These are phyloP conservation scores for Chlorociboria aeruginascens DNA, from an alignment of 495 filamentous ascomycete genomes.

Conservation along the genomic window DNA sequence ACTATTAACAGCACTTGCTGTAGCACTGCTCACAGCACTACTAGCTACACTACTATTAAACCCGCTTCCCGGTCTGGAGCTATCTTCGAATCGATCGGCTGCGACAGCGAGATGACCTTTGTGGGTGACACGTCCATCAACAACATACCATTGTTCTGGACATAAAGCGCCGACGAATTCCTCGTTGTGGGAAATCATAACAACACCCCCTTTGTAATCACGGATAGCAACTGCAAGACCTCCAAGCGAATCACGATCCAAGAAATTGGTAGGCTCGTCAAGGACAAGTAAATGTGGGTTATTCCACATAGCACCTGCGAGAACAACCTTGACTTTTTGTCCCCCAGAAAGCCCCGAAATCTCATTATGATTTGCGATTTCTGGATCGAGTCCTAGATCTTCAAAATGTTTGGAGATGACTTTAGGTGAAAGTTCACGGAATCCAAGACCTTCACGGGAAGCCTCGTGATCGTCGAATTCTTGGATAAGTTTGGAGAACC, in stretches of 20 bases:
- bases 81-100: constrained; percentile 82
- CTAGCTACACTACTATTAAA: constrained; percentile 34
- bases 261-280: constrained; percentile 98
- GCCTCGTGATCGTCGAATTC: constrained; percentile 99
- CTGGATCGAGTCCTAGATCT: constrained; percentile 88
- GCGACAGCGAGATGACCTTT: constrained; percentile 62
- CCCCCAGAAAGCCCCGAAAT: constrained; percentile 95
- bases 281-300: constrained; percentile 95
- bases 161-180: constrained; percentile 95
- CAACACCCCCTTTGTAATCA: constrained; percentile 94
- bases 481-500: constrained; percentile 87
- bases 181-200: constrained; percentile 99
- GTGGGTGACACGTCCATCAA: constrained; percentile 72
- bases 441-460: constrained; percentile 92
- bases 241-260: constrained; percentile 93
- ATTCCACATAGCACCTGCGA: constrained; percentile 98
- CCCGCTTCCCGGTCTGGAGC: constrained; percentile 37
- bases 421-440: constrained; percentile 80
- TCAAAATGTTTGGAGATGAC: constrained; percentile 97
- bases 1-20: constrained; percentile 64
- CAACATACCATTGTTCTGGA: constrained; percentile 89
- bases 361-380: constrained; percentile 97
- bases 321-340: constrained; percentile 99
- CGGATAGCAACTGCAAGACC: constrained; percentile 92
- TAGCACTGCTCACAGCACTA: constrained; percentile 47